Evolutionary conservation across 129 eudicot species (phyloP), one percentile per base, ranked within the genome.

Genomic region (Flaveria robusta): DNA sequence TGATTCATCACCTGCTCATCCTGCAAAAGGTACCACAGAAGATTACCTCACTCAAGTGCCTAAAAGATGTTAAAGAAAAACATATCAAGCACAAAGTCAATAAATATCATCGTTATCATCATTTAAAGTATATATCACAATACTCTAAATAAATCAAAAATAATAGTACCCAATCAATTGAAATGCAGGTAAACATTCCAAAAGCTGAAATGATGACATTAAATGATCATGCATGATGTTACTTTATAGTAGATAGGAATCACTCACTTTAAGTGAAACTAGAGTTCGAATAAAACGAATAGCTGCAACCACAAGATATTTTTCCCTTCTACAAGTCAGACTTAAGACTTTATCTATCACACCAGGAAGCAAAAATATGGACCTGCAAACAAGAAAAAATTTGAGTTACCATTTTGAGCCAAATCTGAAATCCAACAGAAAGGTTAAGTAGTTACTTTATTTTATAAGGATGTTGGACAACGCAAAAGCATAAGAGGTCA

Each of bases 401-500:
- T 34, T 68, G 52, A 41, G 54, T 69, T 37, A 78, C 23, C 46
- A 18, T 63, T 68, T 29, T 13, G 24, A 47, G 19, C 15, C 46
- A 55, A 67, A 22, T 60, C 27, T 26, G 52, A 76, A 37, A 71
- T 42, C 34, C 47, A 27, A 54, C 39, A 81, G 74, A 54, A 46
- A 47, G 47, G 22, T 60, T 37, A 54, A 72, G 63, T 29, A 59
- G 31, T 84, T 89, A 87, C 98, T 87, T 94, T 86, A 94, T 91
- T 70, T 88, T 87, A 66, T 62, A 75, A 59, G 93, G 93, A 82
- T 94, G 98, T 81, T 87, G 96, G 84, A 83, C 58, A 79, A 94
- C 86, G 42, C 98, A 94, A 83, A 91, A 94, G 84, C 98, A 91
- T 67, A 94, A 83, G 68, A 94, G 87, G 73, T 94, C 98, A 79